Evolutionary conservation across 2,329 filamentous ascomycete genomes (phyloP), one percentile per base, ranked within the genome.

Genomic region (Phoma sp.): DNA sequence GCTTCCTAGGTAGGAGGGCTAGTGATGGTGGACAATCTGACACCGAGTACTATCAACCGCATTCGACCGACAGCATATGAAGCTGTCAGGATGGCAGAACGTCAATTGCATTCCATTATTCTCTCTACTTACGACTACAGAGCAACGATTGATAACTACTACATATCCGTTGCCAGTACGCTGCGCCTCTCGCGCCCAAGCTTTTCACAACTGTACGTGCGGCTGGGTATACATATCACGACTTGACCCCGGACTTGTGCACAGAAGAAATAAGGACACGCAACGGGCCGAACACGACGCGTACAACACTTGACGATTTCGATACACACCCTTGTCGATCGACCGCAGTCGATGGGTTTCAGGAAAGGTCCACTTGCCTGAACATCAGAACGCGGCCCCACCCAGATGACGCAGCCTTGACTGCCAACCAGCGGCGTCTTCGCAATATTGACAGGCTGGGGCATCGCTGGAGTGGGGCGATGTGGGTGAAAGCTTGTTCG

Each of bases 281-380:
- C 37, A 32, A 51, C 47, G 47, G 52, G 31, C 52, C 52, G 41
- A 55, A 43, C 32, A 33, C 36, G 46, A 55, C 52, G 46, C 46
- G 52, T 51, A 55, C 41, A 35, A 48, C 43, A 43, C 38, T 51
- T 33, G 41, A 32, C 52, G 27, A 40, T 45, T 49, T 19, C 36
- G 38, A 45, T 45, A 37, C 46, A 45, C 15, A 33, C 7, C 35
- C 29, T 45, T 25, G 52, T 41, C 31, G 52, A 55, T 55, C 52
- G 46, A 55, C 47, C 46, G 43, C 37, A 46, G 52, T 55, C 52
- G 33, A 55, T 50, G 25, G 46, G 52, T 55, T 55, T 55, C 52
- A 55, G 43, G 12, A 22, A 47, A 41, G 32, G 35, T 41, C 41
- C 41, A 51, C 46, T 44, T 51, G 46, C 43, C 36, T 55, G 52